Evolutionary conservation across 148 eudicot species (phyloP), one percentile per base, ranked within the genome.

Genomic region (Arbutus unedo): DNA sequence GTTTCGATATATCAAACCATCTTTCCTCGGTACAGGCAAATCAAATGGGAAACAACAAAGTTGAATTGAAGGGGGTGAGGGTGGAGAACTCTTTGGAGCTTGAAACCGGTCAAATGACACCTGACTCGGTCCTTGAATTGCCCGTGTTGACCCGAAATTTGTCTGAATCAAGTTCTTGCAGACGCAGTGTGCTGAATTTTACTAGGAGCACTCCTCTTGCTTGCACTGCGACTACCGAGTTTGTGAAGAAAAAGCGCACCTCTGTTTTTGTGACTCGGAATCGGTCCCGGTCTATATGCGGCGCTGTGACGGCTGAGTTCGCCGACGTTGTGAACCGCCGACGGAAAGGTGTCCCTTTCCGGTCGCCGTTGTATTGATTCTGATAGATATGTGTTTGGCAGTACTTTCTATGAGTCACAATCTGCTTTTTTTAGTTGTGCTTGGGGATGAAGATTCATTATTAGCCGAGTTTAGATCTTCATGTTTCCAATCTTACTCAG

Each of bases 231-330:
- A 82, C 91, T 11, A 72, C 82, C 3, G 90, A 89, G 60, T 78
- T 87, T 43, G 87, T 82, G 15, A 88, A 85, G 87, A 90, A 84
- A 74, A 90, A 84, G 55, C 84, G 93, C 3, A 90, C 87, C 79
- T 73, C 82, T 23, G 50, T 89, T 21, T 73, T 71, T 2, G 67
- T 60, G 44, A 68, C 56, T 3, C 77, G 84, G 3, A 31, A 18
- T 21, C 50, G 8, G 59, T 78, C 53, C 81, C 83, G 82, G 48
- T 15, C 53, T 3, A 41, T 6, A 19, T 13, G 38, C 38, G 45
- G 77, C 67, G 5, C 76, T 23, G 23, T 72, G 74, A 70, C 79
- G 73, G 31, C 11, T 51, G 88, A 82, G 47, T 25, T 19, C 31
- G 9, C 44, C 16, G 66, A 48, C 7, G 41, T 66, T 8, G 1